Base-by-base conservation (phyloP, 495 filamentous ascomycete genomes). In the Penicillium pulvis region DNA sequence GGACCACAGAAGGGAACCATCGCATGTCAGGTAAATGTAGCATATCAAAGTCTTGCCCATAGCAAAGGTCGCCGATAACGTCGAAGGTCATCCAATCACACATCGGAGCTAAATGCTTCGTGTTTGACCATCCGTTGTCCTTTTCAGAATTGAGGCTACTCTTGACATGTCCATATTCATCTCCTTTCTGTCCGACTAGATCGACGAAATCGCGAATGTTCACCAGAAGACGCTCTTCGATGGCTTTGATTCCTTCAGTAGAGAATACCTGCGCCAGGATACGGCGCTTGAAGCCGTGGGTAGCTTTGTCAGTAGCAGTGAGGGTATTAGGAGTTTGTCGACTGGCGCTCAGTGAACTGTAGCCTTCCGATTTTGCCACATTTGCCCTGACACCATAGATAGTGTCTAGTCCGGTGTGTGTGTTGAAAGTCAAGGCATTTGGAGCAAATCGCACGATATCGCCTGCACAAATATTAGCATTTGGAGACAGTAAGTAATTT, bases 261-360 rank as follows among this genome's bases (percentile, higher is more conserved):
- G 70, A 73, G 59, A 78, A 79, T 0, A 68, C 75, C 10, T 72
- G 76, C 1, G 61, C 61, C 10, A 78, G 51, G 1, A 77, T 72
- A 3, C 72, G 58, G 5, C 75, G 61, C 51, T 76, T 78, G 9
- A 71, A 71, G 10, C 60, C 73, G 42, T 80, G 78, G 14, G 65
- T 61, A 10, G 45, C 26, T 51, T 77, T 78, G 24, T 73, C 65
- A 46, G 73, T 71, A 4, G 56, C 57, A 36, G 68, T 78, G 41
- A 76, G 66, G 11, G 66, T 76, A 55, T 75, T 79, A 30, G 67
- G 59, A 14, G 46, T 57, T 30, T 51, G 55, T 16, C 56, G 53
- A 26, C 59, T 62, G 10, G 55, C 51, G 53, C 59, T 59, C 24
- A 61, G 23, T 4, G 56, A 31, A 43, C 9, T 48, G n/a, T 56